These are phyloP conservation scores for Solanum stenotomum DNA, from an alignment of 257 asterid genomes.

Conservation along the genomic window DNA sequence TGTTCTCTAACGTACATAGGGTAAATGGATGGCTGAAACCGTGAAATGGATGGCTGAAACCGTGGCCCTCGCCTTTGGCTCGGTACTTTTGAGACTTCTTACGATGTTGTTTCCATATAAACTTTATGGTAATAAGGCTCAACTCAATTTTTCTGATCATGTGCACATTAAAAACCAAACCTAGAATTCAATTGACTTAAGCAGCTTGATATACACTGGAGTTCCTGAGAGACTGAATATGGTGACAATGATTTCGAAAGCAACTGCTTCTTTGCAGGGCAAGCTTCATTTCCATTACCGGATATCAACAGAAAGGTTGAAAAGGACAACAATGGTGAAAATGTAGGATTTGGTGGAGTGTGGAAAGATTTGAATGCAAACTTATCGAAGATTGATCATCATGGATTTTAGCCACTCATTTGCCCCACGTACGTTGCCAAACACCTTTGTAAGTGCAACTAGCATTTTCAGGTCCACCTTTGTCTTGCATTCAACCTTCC, in stretches of 20 bases:
- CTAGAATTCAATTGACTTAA: background rate
- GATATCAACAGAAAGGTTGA: background rate
- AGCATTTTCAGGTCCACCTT: slow-evolving; percentile 82
- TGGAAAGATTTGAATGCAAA: slow-evolving; percentile 1
- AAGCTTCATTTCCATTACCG: background rate
- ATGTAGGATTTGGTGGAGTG: background rate
- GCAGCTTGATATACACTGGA: background rate
- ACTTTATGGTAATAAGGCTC: slow-evolving; percentile 48
- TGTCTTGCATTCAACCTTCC: slow-evolving; percentile 72
- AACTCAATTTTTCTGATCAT: slow-evolving; percentile 44
- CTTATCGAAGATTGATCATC: slow-evolving; percentile 39
- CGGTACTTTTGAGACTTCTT: slow-evolving; percentile 61
- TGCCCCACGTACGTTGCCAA: slow-evolving; percentile 73
- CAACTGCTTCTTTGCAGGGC: background rate
- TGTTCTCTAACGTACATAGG: slow-evolving; percentile 76
- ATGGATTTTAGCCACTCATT: slow-evolving; percentile 81
- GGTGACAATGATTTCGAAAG: background rate
- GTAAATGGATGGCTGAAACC: slow-evolving; percentile 77
- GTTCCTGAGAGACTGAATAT: background rate
- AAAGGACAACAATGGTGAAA: background rate
- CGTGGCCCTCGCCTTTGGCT: slow-evolving; percentile 69
- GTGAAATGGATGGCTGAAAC: slow-evolving; percentile 32
- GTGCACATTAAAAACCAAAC: slow-evolving; percentile 5
- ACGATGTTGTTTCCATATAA: slow-evolving; percentile 48
- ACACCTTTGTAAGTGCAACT: slow-evolving; percentile 68